Percentiles rank a stretch among this genome's conserved stretches.
These are phyloP conservation scores for Ganoderma multipileum DNA, from an alignment of 1,284 basidiomycete species.

Conservation along the genomic window DNA sequence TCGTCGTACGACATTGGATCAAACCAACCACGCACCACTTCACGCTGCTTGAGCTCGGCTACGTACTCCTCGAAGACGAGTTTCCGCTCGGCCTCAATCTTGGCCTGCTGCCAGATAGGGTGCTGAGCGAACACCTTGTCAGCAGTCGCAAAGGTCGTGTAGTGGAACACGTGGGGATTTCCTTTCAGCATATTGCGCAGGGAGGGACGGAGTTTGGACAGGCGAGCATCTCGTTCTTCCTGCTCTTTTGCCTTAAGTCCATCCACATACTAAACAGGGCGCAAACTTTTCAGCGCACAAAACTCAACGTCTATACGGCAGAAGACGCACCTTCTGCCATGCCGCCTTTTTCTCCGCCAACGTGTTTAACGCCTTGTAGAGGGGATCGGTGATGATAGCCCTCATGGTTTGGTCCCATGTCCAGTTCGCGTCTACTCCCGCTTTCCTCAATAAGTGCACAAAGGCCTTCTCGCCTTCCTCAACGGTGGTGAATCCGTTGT, in stretches of 20 bases:
- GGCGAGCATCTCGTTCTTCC: slow-evolving; percentile 81
- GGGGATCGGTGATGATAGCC: slow-evolving; percentile 95
- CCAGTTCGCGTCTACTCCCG: slow-evolving; percentile 90
- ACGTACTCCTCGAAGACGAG: slow-evolving; percentile 92
- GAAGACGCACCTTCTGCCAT: slow-evolving; percentile 81
- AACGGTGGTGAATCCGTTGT: slow-evolving; percentile 85
- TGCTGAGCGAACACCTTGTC: slow-evolving; percentile 84
- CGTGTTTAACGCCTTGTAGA: slow-evolving; percentile 94
- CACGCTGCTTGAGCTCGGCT: slow-evolving; percentile 80
- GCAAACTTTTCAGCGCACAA: slow-evolving; percentile 12
- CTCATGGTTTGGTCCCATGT: slow-evolving; percentile 99
- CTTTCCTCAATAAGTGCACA: slow-evolving; percentile 85
- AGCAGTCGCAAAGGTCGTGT: slow-evolving; percentile 87
- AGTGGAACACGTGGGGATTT: slow-evolving; percentile 86
- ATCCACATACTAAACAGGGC: slow-evolving; percentile 69
- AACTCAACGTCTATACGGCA: slow-evolving; percentile 6
- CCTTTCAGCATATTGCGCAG: slow-evolving; percentile 85
- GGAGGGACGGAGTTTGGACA: slow-evolving; percentile 84
- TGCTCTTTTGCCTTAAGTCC: slow-evolving; percentile 69
- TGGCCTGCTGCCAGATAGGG: slow-evolving; percentile 87
- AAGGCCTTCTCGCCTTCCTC: slow-evolving; percentile 97
- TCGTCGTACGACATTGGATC: slow-evolving; percentile 10
- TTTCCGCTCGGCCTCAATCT: slow-evolving; percentile 82
- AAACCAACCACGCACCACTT: slow-evolving; percentile 68
- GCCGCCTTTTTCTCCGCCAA: slow-evolving; percentile 94